Evolutionary conservation across 257 asterid species (phyloP), one percentile per base, ranked within the genome.

Genomic region (Pogostemon cablin): DNA sequence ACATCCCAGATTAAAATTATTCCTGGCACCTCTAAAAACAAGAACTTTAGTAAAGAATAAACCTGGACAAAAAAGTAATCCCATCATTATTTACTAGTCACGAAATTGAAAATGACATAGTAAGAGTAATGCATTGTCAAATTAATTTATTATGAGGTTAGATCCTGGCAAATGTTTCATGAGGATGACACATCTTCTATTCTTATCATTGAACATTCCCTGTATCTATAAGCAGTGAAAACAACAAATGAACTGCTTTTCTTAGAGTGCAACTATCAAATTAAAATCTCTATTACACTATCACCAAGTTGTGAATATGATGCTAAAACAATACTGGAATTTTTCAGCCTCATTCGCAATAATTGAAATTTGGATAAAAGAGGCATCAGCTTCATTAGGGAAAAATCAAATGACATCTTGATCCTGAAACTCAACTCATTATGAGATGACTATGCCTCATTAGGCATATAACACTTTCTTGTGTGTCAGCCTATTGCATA

Each of bases 181-280:
- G 43, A 37, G 66, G 11, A 55, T 48, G 41, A 62, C 9, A 67
- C 59, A 67, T 57, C 68, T 61, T 53, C 10, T 46, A 74, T 39
- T 20, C 57, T 40, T 62, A 37, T 6, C 6, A 41, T 35, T 39
- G 44, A 55, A 42, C 52, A 20, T 3, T 40, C 58, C 39, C 2
- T 11, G 35, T 42, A 73, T 37, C 48, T 34, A 57, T 11, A 39
- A 47, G 43, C 10, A 42, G 7, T 15, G 38, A 12, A 56, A 59
- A 65, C 40, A 52, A 34, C 53, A 17, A 5, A 48, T 47, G 7
- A 62, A 78, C 38, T 37, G 48, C 3, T 39, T 41, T 32, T 47
- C 64, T 41, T 44, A 40, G 35, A 32, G 39, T 43, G 35, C 32
- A 39, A 25, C 9, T 15, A 44, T 41, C 12, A n/a, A 40, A n/a